phyloP scores from a whole-genome alignment of 163 green algal species.

The Scenedesmus sp. region DNA sequence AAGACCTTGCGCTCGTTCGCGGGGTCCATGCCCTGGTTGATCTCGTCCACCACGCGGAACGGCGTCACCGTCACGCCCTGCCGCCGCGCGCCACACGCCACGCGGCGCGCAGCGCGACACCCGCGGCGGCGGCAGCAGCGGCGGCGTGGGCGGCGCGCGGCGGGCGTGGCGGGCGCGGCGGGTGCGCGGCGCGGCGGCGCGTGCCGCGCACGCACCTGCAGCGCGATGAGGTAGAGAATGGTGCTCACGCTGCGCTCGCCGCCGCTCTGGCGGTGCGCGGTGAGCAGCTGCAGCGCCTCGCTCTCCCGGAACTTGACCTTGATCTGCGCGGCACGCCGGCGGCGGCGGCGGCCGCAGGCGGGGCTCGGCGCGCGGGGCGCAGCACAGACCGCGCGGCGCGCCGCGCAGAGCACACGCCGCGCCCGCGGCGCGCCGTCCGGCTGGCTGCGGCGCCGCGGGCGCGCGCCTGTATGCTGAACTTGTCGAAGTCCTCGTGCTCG shows the following conservation, averaged over 20 bases:
- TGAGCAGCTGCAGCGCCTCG: constrained; percentile 85
- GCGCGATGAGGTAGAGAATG: constrained; percentile 97
- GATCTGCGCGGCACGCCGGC: constrained; percentile 6
- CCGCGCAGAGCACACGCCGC: too few relatives aligned
- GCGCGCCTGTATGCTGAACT: constrained; percentile 84
- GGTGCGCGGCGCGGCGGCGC: too few relatives aligned
- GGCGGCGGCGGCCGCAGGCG: background rate
- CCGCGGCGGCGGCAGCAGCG: too few relatives aligned
- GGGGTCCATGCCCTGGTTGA: constrained; percentile 97
- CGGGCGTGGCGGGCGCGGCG: too few relatives aligned
- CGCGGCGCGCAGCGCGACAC: too few relatives aligned
- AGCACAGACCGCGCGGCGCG: too few relatives aligned
- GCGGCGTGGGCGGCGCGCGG: too few relatives aligned
- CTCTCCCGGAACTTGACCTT: constrained; percentile 92
- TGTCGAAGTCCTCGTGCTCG: constrained; percentile 79
- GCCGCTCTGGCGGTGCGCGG: constrained; percentile 80
- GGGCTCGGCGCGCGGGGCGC: too few relatives aligned
- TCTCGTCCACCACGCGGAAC: constrained; percentile 98
- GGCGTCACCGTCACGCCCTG: constrained; percentile 89
- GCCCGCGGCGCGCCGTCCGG: too few relatives aligned
- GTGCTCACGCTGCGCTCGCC: constrained; percentile 96
- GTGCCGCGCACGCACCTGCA: too few relatives aligned
- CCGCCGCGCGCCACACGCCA: too few relatives aligned
- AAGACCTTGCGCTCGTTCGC: constrained; percentile 98
- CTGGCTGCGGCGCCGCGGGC: background rate